phyloP scores from a whole-genome alignment of 805 yeast species.

The Komagataella populi region DNA sequence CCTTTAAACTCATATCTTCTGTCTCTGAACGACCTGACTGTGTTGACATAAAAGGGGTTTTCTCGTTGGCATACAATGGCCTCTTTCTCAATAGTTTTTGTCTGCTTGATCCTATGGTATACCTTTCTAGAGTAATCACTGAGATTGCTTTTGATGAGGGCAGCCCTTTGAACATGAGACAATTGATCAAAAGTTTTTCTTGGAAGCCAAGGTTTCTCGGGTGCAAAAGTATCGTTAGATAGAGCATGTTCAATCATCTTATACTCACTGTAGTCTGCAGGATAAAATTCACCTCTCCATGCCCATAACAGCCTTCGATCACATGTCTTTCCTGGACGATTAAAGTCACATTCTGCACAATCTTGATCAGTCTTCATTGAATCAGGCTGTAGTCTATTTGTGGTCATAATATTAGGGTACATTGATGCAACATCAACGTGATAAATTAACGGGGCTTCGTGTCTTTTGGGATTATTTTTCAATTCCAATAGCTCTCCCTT shows the following conservation, averaged over 20 bases:
- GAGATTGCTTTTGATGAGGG: slow-evolving; percentile 59
- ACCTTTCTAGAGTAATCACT: slow-evolving; percentile 78
- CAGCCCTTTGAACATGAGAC: slow-evolving; percentile 64
- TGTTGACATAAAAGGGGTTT: slow-evolving; percentile 91
- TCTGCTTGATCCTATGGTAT: slow-evolving; percentile 66
- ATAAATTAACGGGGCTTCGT: slow-evolving; percentile 77
- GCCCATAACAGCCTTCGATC: slow-evolving; percentile 91
- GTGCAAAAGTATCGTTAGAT: slow-evolving; percentile 66
- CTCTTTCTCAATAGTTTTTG: slow-evolving; percentile 78
- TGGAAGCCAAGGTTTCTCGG: slow-evolving; percentile 40
- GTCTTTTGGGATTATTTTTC: slow-evolving; percentile 46
- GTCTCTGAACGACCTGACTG: slow-evolving; percentile 90
- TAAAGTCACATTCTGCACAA: slow-evolving; percentile 96
- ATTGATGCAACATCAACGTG: slow-evolving; percentile 98
- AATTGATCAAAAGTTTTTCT: slow-evolving; percentile 63
- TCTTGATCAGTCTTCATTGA: slow-evolving; percentile 91
- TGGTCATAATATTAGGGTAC: slow-evolving; percentile 98
- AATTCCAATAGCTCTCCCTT: slow-evolving; percentile 40
- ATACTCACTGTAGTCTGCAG: slow-evolving; percentile 86
- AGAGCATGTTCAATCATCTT: slow-evolving; percentile 77
- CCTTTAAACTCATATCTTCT: slow-evolving; percentile 94
- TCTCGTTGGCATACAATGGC: slow-evolving; percentile 95
- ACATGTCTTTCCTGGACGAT: slow-evolving; percentile 87
- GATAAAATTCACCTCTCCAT: slow-evolving; percentile 95
- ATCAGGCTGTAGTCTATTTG: slow-evolving; percentile 94